phyloP scores from a whole-genome alignment of 1,139 yeast genomes.

The Zygosaccharomyces pseudobailii region DNA sequence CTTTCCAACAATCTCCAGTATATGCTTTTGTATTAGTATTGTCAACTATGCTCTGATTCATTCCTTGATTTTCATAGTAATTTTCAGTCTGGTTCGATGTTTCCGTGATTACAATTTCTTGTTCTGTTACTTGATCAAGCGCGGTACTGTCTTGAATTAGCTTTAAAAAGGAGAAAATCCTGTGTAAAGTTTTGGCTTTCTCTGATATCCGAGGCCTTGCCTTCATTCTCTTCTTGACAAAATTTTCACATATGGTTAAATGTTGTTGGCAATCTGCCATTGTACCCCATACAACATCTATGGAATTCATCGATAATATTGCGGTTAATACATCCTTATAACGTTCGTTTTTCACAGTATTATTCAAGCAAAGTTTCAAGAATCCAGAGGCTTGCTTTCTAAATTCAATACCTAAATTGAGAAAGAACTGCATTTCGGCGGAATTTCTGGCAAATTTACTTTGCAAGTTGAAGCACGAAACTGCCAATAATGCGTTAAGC shows the following conservation, averaged over 20 bases:
- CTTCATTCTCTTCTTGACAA: slow-evolving; percentile 64
- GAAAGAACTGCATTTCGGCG: slow-evolving; percentile 59
- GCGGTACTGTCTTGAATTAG: slow-evolving; percentile 71
- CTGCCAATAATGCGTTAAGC: slow-evolving; percentile 74
- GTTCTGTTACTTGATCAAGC: slow-evolving; percentile 39
- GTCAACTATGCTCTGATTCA: neutral
- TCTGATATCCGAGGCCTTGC: slow-evolving; percentile 63
- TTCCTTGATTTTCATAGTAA: neutral
- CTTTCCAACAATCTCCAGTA: neutral
- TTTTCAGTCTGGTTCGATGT: neutral
- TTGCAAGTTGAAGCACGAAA: slow-evolving; percentile 75
- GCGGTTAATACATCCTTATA: slow-evolving; percentile 84
- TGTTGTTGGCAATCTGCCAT: slow-evolving; percentile 82
- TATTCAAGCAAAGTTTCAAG: slow-evolving; percentile 54
- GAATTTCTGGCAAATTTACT: slow-evolving; percentile 49
- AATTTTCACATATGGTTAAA: slow-evolving; percentile 70
- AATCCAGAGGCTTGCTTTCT: slow-evolving; percentile 71
- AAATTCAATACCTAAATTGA: slow-evolving; percentile 66
- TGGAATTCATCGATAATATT: slow-evolving; percentile 79
- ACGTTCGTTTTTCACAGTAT: slow-evolving; percentile 48
- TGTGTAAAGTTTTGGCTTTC: slow-evolving; percentile 71
- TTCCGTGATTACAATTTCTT: slow-evolving; percentile 25
- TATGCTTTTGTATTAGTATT: neutral
- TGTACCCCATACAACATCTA: slow-evolving; percentile 88
- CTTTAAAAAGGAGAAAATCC: slow-evolving; percentile 72